Percentiles rank a stretch among this genome's conserved stretches.
phyloP scores from a whole-genome alignment of 2,329 filamentous ascomycete species.

The Sclerotiophoma versabilis region DNA sequence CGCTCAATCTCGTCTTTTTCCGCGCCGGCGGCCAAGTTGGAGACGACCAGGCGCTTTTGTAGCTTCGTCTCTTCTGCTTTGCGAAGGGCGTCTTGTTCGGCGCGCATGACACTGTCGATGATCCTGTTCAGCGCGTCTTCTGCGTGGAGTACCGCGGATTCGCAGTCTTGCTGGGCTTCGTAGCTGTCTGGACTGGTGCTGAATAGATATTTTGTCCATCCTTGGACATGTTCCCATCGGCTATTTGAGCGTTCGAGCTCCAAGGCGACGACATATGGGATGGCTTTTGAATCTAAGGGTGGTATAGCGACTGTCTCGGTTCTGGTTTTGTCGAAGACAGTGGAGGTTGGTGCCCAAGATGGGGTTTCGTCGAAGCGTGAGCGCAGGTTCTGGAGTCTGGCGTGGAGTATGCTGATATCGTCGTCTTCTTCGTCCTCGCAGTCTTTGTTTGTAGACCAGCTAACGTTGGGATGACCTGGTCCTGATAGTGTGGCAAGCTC shows the following conservation, averaged over 20 bases:
- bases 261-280: slow-evolving; percentile 17
- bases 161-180: slow-evolving; percentile 13
- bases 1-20: slow-evolving; percentile 22
- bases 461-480: not conserved
- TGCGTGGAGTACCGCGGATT: slow-evolving; percentile 18
- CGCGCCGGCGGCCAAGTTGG: slow-evolving; percentile 37
- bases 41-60: slow-evolving; percentile 27
- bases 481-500: slow-evolving; percentile 6
- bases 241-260: slow-evolving; percentile 19
- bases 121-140: slow-evolving; percentile 12
- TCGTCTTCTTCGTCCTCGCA: slow-evolving; percentile 2
- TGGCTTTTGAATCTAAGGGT: not conserved
- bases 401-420: slow-evolving; percentile 5
- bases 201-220: slow-evolving; percentile 25
- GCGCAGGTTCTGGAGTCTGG: not conserved
- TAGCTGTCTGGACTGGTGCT: slow-evolving; percentile 13
- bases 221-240: slow-evolving; percentile 19
- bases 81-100: slow-evolving; percentile 14
- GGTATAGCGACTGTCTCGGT: not conserved
- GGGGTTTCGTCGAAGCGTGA: not conserved
- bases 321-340: not conserved
- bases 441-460: not conserved
- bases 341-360: not conserved
- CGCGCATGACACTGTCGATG: slow-evolving; percentile 19
- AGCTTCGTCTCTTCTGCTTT: slow-evolving; percentile 20